Base-by-base conservation (phyloP, 371 early-diverging fungal genomes). In the Sporodiniella umbellata region DNA sequence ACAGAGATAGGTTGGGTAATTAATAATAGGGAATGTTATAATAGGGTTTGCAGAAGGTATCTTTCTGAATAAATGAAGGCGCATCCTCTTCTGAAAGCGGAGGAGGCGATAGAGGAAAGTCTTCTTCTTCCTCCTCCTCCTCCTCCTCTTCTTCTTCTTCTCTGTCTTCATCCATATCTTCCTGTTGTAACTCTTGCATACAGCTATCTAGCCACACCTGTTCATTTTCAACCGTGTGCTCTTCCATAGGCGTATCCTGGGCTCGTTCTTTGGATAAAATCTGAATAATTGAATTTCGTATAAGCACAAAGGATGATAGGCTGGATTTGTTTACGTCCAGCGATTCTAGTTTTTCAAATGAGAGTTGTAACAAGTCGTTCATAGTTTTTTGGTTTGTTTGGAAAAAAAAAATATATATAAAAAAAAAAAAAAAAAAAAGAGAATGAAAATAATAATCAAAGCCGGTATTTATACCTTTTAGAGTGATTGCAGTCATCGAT, bases 311-410 rank as follows among this genome's bases (percentile, higher is more conserved):
- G 6, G 56, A 42, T 15, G 53, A 52, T 48, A 61, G 14, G 15
- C 49, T 52, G 11, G 60, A 54, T 25, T 26, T 50, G 10, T 54
- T 49, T 44, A 54, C 42, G 24, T 60, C 54, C 40, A 60, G 48
- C 11, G 50, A 38, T 54, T 60, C 60, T 31, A 60, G 26, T 19
- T 60, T 60, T 15, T 54, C 54, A 46, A 60, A 60, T 21, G 60
- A 60, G 26, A 60, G 35, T 54, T 46, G 39, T 15, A 45, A 45
- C n/a, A 48, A 44, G 19, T 60, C 50, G 45, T 53, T 40, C 11
- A 50, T 54, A 42, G 48, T 53, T 3, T 7, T 54, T 15, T 26
- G 24, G 30, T 21, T 25, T 11, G 19, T 1, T 8, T 45, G 33
- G 23, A 37, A 24, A 23, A 15, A 10, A 44, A 25, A 43, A 28